A percentile compares a stretch with the other conserved stretches of the same genome.
Evolutionary conservation across 176 grass and related monocot species (phyloP).

Genomic region (Aegilops umbellulata): DNA sequence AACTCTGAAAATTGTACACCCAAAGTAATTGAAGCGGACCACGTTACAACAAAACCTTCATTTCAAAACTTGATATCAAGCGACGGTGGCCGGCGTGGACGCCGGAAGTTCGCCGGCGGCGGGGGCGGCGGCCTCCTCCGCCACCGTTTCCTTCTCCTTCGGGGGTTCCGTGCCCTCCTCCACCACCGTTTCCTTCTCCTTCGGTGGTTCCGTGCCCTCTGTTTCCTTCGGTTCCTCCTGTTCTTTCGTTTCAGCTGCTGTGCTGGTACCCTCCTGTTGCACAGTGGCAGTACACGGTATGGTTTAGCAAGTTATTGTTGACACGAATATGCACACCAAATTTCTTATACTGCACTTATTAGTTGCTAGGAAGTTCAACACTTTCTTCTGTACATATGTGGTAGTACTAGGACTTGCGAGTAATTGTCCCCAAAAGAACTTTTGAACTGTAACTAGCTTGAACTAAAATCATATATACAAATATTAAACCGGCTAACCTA

Average conservation of each 20-base stretch:
- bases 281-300: background rate
- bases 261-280: background rate
- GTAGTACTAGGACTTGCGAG: too few species aligned
- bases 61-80: background rate
- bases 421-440: too few species aligned
- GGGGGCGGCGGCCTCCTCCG: background rate
- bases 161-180: background rate
- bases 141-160: background rate
- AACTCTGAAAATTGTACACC: background rate
- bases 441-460: too few species aligned
- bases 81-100: background rate
- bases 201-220: background rate
- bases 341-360: background rate
- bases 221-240: background rate
- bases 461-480: too few species aligned
- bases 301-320: background rate
- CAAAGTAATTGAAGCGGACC: background rate
- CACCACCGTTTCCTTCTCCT: background rate
- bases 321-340: background rate
- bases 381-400: too few species aligned
- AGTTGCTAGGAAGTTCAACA: too few species aligned
- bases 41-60: background rate
- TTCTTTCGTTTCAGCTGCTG: conserved; percentile 3
- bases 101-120: background rate
- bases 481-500: too few species aligned